phyloP scores from a whole-genome alignment of 2,329 filamentous ascomycete species.

The Cercospora nicotianae region DNA sequence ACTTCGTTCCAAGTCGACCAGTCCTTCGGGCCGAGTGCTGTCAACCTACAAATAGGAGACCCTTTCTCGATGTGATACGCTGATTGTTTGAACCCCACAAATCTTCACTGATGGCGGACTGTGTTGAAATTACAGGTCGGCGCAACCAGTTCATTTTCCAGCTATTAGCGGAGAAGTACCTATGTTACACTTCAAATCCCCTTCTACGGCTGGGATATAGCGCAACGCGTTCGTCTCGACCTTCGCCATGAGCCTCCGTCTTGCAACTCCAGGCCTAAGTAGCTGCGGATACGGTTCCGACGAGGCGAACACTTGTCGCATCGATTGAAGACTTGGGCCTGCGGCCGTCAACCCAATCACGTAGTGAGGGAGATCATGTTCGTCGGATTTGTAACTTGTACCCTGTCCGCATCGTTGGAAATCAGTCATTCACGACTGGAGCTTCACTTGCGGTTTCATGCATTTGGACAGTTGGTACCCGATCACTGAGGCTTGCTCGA shows the following conservation, averaged over 20 bases:
- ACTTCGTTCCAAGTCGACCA: neutral
- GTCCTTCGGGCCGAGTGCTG: neutral
- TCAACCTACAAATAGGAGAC: neutral
- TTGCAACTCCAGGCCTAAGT: neutral
- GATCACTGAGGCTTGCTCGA: neutral
- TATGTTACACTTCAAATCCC: neutral
- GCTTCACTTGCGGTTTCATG: neutral
- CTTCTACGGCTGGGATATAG: neutral
- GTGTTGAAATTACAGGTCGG: neutral
- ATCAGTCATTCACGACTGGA: neutral
- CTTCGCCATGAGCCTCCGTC: neutral
- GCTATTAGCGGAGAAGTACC: neutral
- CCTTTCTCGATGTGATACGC: neutral
- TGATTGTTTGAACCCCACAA: neutral
- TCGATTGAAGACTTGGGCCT: neutral
- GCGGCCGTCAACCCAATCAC: neutral
- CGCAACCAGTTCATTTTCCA: neutral
- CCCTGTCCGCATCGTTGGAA: neutral
- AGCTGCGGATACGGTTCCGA: neutral
- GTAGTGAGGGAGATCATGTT: neutral
- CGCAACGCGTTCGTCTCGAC: neutral
- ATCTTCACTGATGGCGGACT: neutral
- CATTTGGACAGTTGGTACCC: neutral
- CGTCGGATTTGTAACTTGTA: neutral
- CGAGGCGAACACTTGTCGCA: neutral